Evolutionary conservation across 352 stramenopile genomes (phyloP).

Genomic region (Pythium brassicae): DNA sequence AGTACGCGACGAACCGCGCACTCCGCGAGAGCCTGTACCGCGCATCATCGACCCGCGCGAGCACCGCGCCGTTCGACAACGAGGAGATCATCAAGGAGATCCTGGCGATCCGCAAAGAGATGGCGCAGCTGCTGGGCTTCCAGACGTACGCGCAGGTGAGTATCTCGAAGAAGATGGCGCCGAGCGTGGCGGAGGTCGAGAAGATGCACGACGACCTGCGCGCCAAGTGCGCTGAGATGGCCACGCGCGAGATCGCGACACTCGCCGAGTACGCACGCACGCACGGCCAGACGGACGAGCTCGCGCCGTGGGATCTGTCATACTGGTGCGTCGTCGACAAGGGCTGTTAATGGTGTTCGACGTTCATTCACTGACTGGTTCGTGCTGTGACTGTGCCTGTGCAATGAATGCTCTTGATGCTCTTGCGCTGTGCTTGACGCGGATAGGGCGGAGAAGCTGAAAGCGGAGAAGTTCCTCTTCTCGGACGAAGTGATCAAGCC

Average conservation of each 20-base stretch:
- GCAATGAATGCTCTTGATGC: too few species aligned
- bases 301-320: slow-evolving; percentile 93
- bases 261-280: slow-evolving; percentile 85
- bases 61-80: slow-evolving; percentile 88
- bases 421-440: too few species aligned
- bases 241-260: slow-evolving; percentile 88
- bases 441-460: slow-evolving; percentile 88
- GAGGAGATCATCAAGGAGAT: slow-evolving; percentile 93
- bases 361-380: not conserved
- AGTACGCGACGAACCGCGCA: slow-evolving; percentile 87
- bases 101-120: slow-evolving; percentile 88
- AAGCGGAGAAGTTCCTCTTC: slow-evolving; percentile 94
- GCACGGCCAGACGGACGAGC: slow-evolving; percentile 61
- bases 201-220: slow-evolving; percentile 93
- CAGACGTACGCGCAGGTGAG: slow-evolving; percentile 91
- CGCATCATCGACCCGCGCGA: slow-evolving; percentile 91
- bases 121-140: slow-evolving; percentile 92
- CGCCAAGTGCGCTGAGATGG: slow-evolving; percentile 90
- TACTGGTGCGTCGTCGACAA: slow-evolving; percentile 74
- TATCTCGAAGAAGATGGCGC: slow-evolving; percentile 96
- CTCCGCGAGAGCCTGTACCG: slow-evolving; percentile 93
- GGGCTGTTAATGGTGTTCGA: not conserved
- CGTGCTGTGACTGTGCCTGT: not conserved
- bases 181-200: slow-evolving; percentile 85
- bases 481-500: slow-evolving; percentile 96